Evolutionary conservation across 352 stramenopile species (phyloP), one percentile per base, ranked within the genome.

Genomic region (Phytophthora pisi): DNA sequence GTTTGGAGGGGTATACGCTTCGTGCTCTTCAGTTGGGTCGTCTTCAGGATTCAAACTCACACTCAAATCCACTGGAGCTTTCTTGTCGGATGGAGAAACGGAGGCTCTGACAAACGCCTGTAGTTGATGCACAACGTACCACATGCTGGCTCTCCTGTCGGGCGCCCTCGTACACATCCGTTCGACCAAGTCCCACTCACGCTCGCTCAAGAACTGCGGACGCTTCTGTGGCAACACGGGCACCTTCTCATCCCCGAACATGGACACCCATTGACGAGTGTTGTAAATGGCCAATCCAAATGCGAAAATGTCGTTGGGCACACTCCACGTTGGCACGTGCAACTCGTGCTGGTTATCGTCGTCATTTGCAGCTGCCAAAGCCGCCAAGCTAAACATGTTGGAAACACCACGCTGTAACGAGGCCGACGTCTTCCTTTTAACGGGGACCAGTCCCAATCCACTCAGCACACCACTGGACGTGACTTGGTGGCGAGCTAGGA

Each of bases 61-160:
- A 59, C 68, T 71, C 13, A 72, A 51, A 68, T 68, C 63, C 57
- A 72, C 67, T 28, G 62, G 55, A 8, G 26, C 36, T 23, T 50
- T 66, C 24, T 51, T 64, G 28, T 57, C 59, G 1, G 42, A 20
- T 45, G 46, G 49, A 6, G 47, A 5, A n/a, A 69, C 47, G 26
- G 46, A 54, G 11, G 16, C 26, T 46, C 57, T 61, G 20, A 62
- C 42, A 46, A 72, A 66, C 28, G 43, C 23, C 57, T 66, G 68
- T 6, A 78, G 34, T 53, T 72, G 70, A 20, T 75, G 66, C 46
- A 78, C 61, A n/a, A 74, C 66, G 38, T 72, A 71, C 61, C 66
- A 69, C 57, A 75, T 78, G 15, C 57, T 74, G 30, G 45, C 61
- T 61, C 61, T 31, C 30, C 31, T 46, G 2, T 51, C 42, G 16